Base-by-base conservation (phyloP, 345 rosid species). In the Schrenkiella parvula region DNA sequence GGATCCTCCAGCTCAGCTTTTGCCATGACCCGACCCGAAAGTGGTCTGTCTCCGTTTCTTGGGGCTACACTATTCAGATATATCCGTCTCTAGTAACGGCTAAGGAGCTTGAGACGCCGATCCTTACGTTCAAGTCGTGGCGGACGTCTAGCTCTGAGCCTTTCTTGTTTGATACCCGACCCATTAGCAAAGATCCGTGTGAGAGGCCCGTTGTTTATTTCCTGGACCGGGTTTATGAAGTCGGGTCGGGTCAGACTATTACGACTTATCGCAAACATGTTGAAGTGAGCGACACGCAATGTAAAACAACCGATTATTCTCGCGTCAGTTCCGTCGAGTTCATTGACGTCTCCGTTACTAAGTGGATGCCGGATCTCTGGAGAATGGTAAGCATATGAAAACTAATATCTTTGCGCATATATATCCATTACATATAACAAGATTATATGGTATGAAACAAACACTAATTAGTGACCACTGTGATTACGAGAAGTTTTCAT, bases 31-130 rank as follows among this genome's bases (percentile, higher is more conserved):
- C 64, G 28, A 80, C 15, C 14, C 81, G 88, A 2, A 87, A 84
- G 31, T 88, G 95, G 93, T 84, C 91, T 5, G 65, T 91, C 50
- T 91, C 97, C 3, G 82, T 88, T 8, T 88, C 97, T 0, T 93
- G 98, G 98, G 96, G 98, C 2, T 93, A 89, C 80, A 82, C 89
- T 1, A 47, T 88, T 4, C 98, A 89, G 61, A 52, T 93, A 23
- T 88, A 88, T 66, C 91, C 92, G 0, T 82, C 76, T 1, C 4
- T 89, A 13, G 32, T 82, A 13, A 82, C 83, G 13, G 88, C 92
- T 0, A 91, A 79, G 67, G 70, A 80, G 66, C 84, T 93, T 18
- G 92, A 84, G 59, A 83, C 95, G 0, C 82, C 89, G 2, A 64
- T 82, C 1, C 78, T 23, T 70, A 93, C 98, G 57, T 91, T 91